Evolutionary conservation across 129 eudicot genomes (phyloP), one percentile per base, ranked within the genome.

Genomic region (Escallonia rubra): DNA sequence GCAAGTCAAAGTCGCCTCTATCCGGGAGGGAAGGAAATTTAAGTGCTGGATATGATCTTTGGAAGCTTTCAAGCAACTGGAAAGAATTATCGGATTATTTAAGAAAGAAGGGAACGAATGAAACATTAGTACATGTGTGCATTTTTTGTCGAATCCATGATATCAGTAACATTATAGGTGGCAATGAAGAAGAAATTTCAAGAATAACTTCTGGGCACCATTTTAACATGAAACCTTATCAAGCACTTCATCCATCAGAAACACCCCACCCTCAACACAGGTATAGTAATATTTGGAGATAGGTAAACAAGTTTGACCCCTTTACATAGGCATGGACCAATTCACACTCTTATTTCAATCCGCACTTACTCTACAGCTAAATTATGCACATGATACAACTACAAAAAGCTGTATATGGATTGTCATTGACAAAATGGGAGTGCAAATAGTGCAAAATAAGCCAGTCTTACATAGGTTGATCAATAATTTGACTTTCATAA

Each of bases 21-120:
- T 82, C 67, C 10, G 98, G 98, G 38, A 89, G 71, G n/a, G 95
- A 77, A 40, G 96, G 98, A 57, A 93, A 93, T 50, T 73, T 72
- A 51, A 84, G 82, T 59, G 74, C 67, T 41, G 98, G 98, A 72
- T 93, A 82, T 41, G 88, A 69, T 52, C 73, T 75, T 70, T 82
- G 77, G 70, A 93, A 93, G 87, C 90, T 86, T 77, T 93, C 90
- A 8, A 89, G 92, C 84, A 93, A 81, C 98, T 93, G 92, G 16
- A 55, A 52, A 71, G 43, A 43, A 43, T 6, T 3, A 38, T 72
- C 42, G 42, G 43, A 69, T 66, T 40, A 67, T 6, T 13, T 58
- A 41, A 39, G 55, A 12, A 16, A 41, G 67, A 57, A 14, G 62
- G 16, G 43, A n/a, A 10, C 40, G 39, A 41, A 11, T 5, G 5